Percentiles rank a stretch among this genome's conserved stretches.
Evolutionary conservation across 2,329 filamentous ascomycete species (phyloP).

Genomic region (Cytospora piceae): DNA sequence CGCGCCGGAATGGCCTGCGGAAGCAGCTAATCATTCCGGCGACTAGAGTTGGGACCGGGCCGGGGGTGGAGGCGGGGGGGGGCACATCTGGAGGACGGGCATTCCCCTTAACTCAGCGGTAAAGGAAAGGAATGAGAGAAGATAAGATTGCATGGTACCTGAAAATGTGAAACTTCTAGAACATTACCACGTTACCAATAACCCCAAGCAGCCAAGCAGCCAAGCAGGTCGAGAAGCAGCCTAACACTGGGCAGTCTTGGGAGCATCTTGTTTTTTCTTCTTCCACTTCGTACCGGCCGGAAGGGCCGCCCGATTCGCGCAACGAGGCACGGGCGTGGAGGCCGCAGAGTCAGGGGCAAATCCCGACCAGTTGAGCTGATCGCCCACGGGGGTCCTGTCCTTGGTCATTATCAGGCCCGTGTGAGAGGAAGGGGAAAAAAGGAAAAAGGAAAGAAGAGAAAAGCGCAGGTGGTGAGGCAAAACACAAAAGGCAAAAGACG

Average conservation of each 20-base stretch:
- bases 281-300: slow-evolving; percentile 8
- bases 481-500: slow-evolving; percentile 6
- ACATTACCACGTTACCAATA: slow-evolving; percentile 2
- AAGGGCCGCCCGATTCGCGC: slow-evolving; percentile 5
- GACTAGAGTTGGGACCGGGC: not conserved
- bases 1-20: not conserved
- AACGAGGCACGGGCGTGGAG: slow-evolving; percentile 13
- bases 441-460: too few relatives aligned
- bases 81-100: too few relatives aligned
- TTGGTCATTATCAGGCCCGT: not conserved
- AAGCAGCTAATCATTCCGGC: not conserved
- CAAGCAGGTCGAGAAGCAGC: not conserved
- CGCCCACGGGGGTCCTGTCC: not conserved
- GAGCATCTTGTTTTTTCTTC: too few relatives aligned
- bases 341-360: slow-evolving; percentile 16
- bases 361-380: slow-evolving; percentile 7
- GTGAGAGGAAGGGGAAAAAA: not conserved
- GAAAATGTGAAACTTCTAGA: slow-evolving; percentile 21
- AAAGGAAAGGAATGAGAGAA: too few relatives aligned
- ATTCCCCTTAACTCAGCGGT: too few relatives aligned
- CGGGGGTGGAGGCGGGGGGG: too few relatives aligned
- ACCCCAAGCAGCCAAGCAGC: too few relatives aligned
- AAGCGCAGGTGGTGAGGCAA: not conserved
- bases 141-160: not conserved
- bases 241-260: not conserved